These are phyloP conservation scores for Scutellaria baicalensis DNA, from an alignment of 257 asterid genomes.

Conservation along the genomic window DNA sequence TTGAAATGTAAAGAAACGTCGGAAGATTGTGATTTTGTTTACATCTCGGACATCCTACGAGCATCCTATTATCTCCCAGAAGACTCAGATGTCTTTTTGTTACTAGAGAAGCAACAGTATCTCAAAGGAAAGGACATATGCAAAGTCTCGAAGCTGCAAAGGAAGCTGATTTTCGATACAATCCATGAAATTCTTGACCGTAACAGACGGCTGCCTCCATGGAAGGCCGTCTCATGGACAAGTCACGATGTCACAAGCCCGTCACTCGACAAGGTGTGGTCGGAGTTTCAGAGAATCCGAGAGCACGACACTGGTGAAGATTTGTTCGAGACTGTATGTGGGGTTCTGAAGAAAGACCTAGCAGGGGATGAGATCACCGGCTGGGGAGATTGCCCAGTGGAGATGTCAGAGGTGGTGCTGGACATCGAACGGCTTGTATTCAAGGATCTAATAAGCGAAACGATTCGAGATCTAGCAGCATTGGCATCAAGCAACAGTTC, in stretches of 20 bases:
- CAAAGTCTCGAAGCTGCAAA: conserved; percentile 41
- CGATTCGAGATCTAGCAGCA: conserved; percentile 57
- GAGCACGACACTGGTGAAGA: conserved; percentile 42
- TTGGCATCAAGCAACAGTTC: conserved; percentile 32
- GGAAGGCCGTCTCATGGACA: conserved; percentile 48
- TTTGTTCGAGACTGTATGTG: conserved; percentile 53
- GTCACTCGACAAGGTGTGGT: conserved; percentile 41
- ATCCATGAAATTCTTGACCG: conserved; percentile 60
- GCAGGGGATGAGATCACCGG: conserved; percentile 49
- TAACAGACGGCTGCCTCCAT: conserved; percentile 61
- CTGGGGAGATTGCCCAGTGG: conserved; percentile 73
- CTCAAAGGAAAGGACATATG: conserved; percentile 57
- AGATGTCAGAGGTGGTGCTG: conserved; percentile 61
- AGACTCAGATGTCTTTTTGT: conserved; percentile 47
- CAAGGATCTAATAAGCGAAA: conserved; percentile 73
- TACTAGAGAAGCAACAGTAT: conserved; percentile 73
- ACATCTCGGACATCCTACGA: conserved; percentile 59
- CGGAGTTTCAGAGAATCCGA: conserved; percentile 54
- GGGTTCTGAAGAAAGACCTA: conserved; percentile 65
- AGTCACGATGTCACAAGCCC: conserved; percentile 16
- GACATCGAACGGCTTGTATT: conserved; percentile 80
- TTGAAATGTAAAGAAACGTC: conserved; percentile 25
- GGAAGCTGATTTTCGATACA: conserved; percentile 67
- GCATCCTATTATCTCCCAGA: conserved; percentile 50
- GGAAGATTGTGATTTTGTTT: conserved; percentile 42